A percentile compares a stretch with the other conserved stretches of the same genome.
Evolutionary conservation across 768 basidiomycete genomes (phyloP).

Genomic region (Coprinopsis marcescibilis): DNA sequence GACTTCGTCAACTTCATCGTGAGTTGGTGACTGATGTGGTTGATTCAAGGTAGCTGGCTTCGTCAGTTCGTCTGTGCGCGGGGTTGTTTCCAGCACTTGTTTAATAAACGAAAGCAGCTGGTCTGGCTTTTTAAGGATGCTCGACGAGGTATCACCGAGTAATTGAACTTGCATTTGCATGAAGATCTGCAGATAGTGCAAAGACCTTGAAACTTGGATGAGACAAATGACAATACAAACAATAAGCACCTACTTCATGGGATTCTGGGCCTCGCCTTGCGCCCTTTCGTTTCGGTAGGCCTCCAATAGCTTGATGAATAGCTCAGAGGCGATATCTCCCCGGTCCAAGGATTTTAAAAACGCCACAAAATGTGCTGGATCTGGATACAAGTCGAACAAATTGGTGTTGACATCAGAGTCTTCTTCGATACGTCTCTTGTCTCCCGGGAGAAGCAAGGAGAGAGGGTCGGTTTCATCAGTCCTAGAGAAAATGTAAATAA

Average conservation of each 20-base stretch:
- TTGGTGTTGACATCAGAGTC: constrained; percentile 47
- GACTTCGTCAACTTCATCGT: constrained; percentile 38
- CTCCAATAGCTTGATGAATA: constrained; percentile 74
- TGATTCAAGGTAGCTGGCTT: constrained; percentile 14
- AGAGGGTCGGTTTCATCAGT: constrained; percentile 22
- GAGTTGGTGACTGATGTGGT: too few relatives aligned
- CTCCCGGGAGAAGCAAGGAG: constrained; percentile 48
- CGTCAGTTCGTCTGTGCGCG: constrained; percentile 23
- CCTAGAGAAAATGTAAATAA: constrained; percentile 14
- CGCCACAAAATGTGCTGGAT: constrained; percentile 62
- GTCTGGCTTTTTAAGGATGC: constrained; percentile 56
- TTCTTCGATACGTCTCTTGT: constrained; percentile 33
- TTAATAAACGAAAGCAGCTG: constrained; percentile 82
- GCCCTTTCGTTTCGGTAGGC: constrained; percentile 48
- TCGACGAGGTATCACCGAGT: constrained; percentile 47
- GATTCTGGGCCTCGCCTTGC: constrained; percentile 35
- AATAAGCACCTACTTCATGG: constrained; percentile 38
- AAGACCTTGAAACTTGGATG: constrained; percentile 35
- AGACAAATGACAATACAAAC: background rate
- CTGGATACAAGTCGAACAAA: constrained; percentile 65
- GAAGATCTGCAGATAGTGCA: constrained; percentile 76
- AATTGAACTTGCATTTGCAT: constrained; percentile 75
- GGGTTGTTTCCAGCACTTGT: constrained; percentile 55
- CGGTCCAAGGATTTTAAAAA: constrained; percentile 64
- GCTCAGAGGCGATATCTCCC: constrained; percentile 59